These are phyloP conservation scores for Ogataea chonburiensis DNA, from an alignment of 805 yeast genomes.

Conservation along the genomic window DNA sequence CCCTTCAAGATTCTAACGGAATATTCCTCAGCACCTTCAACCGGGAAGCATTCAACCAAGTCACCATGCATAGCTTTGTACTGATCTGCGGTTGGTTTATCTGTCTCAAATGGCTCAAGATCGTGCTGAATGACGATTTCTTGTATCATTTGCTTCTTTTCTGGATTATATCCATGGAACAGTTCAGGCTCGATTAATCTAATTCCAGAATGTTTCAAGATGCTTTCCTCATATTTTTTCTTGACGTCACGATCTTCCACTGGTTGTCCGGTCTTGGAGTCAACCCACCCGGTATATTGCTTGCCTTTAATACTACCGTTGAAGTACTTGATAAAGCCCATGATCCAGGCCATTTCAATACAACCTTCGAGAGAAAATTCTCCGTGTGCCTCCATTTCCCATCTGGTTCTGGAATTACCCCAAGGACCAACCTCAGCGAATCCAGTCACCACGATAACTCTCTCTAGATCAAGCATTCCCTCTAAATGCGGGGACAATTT, in stretches of 20 bases:
- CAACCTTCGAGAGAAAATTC: conserved; percentile 96
- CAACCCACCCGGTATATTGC: conserved; percentile 97
- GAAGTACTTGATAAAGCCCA: conserved; percentile 96
- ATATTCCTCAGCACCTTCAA: conserved; percentile 88
- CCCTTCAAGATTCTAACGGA: conserved; percentile 90
- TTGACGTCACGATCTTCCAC: conserved; percentile 95
- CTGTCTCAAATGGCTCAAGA: conserved; percentile 91
- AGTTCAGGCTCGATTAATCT: conserved; percentile 95
- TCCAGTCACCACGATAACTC: conserved; percentile 94
- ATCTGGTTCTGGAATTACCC: conserved; percentile 98
- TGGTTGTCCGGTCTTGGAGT: conserved; percentile 86
- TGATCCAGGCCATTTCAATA: conserved; percentile 99
- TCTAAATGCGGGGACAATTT: conserved; percentile 69
- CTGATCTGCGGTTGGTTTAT: conserved; percentile 92
- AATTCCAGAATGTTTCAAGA: conserved; percentile 93
- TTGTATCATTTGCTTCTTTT: conserved; percentile 88
- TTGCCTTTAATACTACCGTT: conserved; percentile 86
- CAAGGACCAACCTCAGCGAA: conserved; percentile 99
- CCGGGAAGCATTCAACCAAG: conserved; percentile 85
- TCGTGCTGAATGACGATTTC: conserved; percentile 97
- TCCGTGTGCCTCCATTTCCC: conserved; percentile 98
- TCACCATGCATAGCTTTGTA: conserved; percentile 94
- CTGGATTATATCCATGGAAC: conserved; percentile 91
- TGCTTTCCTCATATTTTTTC: conserved; percentile 83
- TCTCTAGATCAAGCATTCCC: conserved; percentile 89